Conservation (phyloP, 2,329 filamentous ascomycete genomes). For the Trichoderma afroharzianum region DNA sequence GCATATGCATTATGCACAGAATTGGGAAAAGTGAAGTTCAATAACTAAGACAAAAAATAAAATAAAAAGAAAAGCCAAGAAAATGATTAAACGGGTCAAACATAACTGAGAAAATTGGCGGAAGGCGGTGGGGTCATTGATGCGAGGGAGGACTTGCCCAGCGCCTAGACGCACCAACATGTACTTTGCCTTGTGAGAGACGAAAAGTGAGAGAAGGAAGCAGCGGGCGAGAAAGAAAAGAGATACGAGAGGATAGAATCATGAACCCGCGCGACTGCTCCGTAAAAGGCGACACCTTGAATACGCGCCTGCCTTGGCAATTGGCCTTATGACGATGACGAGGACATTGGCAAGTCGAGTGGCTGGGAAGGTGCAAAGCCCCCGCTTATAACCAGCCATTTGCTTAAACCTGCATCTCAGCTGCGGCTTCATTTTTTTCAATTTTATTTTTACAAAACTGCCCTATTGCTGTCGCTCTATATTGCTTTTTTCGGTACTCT, state of each 20-base stretch:
- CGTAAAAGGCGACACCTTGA: not conserved
- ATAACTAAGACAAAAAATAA: not conserved
- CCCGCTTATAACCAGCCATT: constrained; percentile 11
- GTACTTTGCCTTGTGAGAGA: not conserved
- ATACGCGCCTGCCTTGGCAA: constrained; percentile 8
- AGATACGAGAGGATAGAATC: not conserved
- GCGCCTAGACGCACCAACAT: not conserved
- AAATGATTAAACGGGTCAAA: not conserved
- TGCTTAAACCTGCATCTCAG: constrained; percentile 1
- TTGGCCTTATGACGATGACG: constrained; percentile 10
- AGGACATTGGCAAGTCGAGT: not conserved
- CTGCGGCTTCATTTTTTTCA: not conserved
- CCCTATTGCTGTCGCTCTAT: not conserved
- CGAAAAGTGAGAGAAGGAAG: not conserved
- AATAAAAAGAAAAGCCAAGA: not conserved
- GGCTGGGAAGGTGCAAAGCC: constrained; percentile 13
- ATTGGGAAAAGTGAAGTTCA: not conserved
- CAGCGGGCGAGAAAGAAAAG: not conserved
- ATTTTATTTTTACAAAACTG: not conserved
- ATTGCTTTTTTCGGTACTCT: not conserved
- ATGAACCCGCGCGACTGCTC: not conserved
- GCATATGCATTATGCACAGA: constrained; percentile 12
- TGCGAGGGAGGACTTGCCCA: not conserved
- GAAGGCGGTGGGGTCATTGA: not conserved
- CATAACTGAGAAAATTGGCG: not conserved